Conservation (phyloP, 768 basidiomycete species). For the Russula foetens region DNA sequence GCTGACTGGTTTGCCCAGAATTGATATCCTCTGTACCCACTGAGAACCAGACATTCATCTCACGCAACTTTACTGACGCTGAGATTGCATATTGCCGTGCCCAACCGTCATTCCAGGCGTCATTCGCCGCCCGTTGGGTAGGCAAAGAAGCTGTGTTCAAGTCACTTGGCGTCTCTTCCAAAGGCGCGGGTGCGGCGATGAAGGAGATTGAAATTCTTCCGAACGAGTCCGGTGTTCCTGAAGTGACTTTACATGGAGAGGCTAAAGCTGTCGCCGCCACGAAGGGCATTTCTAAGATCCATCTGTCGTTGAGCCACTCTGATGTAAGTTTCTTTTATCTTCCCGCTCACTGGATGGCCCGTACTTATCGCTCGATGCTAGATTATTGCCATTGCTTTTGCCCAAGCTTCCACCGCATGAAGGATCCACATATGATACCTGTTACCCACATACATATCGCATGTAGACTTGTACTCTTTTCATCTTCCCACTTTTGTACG, state of each 20-base stretch:
- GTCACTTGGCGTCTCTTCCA: constrained; percentile 80
- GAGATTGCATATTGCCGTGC: constrained; percentile 80
- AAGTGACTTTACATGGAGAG: constrained; percentile 69
- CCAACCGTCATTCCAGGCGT: constrained; percentile 83
- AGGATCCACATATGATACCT: background rate
- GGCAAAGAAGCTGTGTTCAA: constrained; percentile 99
- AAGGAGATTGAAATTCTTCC: constrained; percentile 95
- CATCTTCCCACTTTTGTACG: background rate
- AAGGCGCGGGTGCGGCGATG: constrained; percentile 92
- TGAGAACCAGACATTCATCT: constrained; percentile 76
- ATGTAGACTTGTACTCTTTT: constrained; percentile 1
- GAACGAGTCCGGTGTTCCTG: constrained; percentile 68
- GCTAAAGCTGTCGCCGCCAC: constrained; percentile 63
- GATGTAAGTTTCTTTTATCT: constrained; percentile 57
- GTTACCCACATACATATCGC: background rate
- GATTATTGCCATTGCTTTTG: constrained; percentile 84
- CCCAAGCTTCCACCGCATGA: constrained; percentile 50
- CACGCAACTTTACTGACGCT: constrained; percentile 86
- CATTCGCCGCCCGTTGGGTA: constrained; percentile 94
- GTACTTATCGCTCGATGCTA: constrained; percentile 28
- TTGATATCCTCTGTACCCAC: constrained; percentile 90
- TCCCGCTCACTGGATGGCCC: background rate
- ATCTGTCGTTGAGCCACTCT: constrained; percentile 88
- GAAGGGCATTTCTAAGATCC: constrained; percentile 65
- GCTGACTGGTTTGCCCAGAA: constrained; percentile 37